These are phyloP conservation scores for Ensete ventricosum DNA, from an alignment of 176 grass and related monocot genomes.

Conservation along the genomic window DNA sequence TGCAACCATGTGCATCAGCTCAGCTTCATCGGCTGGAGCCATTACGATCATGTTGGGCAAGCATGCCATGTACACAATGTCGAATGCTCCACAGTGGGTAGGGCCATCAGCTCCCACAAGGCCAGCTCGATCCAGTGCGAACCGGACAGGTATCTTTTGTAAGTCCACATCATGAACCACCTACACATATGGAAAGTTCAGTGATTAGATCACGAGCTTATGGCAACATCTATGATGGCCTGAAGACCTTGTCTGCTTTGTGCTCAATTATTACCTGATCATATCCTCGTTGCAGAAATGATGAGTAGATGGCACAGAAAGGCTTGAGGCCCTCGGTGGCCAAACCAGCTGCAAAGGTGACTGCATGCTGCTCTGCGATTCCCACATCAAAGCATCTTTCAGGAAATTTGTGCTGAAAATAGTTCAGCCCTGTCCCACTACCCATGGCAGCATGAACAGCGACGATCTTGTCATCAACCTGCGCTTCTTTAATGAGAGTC, in stretches of 20 bases:
- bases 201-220: neutral
- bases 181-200: conserved; percentile 5
- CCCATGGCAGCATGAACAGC: conserved; percentile 97
- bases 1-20: conserved; percentile 97
- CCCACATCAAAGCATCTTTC: conserved; percentile 97
- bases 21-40: conserved; percentile 81
- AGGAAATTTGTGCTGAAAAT: conserved; percentile 84
- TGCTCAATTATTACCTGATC: conserved; percentile 42
- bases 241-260: neutral
- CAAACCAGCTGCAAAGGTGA: conserved; percentile 82
- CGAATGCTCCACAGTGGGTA: conserved; percentile 92
- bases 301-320: conserved; percentile 95
- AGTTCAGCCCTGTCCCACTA: conserved; percentile 84
- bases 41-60: conserved; percentile 97
- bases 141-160: conserved; percentile 72
- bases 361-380: conserved; percentile 94
- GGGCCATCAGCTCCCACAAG: conserved; percentile 89
- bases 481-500: conserved; percentile 69
- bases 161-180: conserved; percentile 96
- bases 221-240: neutral
- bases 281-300: conserved; percentile 92
- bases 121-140: conserved; percentile 72
- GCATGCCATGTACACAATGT: conserved; percentile 88
- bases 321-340: conserved; percentile 83
- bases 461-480: conserved; percentile 58